Evolutionary conservation across 139 green algal species (phyloP), one percentile per base, ranked within the genome.

Genomic region (Mychonastes homosphaera): DNA sequence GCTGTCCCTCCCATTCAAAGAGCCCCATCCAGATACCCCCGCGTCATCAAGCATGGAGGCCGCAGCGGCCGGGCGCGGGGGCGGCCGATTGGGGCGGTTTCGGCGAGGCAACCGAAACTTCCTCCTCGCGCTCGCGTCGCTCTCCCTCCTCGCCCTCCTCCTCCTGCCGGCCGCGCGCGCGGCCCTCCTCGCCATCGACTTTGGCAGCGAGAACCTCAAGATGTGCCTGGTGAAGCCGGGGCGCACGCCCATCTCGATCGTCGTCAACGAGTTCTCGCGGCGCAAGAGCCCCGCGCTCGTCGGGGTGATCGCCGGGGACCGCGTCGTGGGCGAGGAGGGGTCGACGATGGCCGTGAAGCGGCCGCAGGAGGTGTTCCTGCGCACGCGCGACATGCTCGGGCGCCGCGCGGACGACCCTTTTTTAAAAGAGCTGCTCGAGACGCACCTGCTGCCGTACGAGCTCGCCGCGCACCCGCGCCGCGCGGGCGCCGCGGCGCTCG

Each of bases 191-290:
- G 84, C 87, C 8, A 78, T 99, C 4, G 92, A 99, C 56, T 67
- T 95, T 23, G 92, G 92, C 47, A 78, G 72, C 9, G 92, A 98
- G 63, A 91, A 73, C 58, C 45, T 98, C 2, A 98, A 97, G 55
- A 81, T 98, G 1, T 84, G 78, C 12, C 65, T 97, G 4, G 85
- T 96, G 13, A 89, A 90, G 66, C 79, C 87, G 8, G 86, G 88
- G 5, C 63, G 74, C 21, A 83, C 80, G 13, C 87, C 87, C 30
- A 90, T 94, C 40, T 70, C 53, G 13, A 79, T 97, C 32, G 92
- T 94, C 7, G 84, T 84, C 27, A 99, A 99, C 59, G 92, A 99
- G 57, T 91, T 97, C 71, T 87, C 65, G 58, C 95, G 90, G 61
- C 68, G 92, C 8, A 97, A 96, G 72, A 82, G 87, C 1, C 79